A percentile compares a stretch with the other conserved stretches of the same genome.
Evolutionary conservation across 1,139 yeast species (phyloP).

Genomic region (Hemisphaericaspora lyxosophila): DNA sequence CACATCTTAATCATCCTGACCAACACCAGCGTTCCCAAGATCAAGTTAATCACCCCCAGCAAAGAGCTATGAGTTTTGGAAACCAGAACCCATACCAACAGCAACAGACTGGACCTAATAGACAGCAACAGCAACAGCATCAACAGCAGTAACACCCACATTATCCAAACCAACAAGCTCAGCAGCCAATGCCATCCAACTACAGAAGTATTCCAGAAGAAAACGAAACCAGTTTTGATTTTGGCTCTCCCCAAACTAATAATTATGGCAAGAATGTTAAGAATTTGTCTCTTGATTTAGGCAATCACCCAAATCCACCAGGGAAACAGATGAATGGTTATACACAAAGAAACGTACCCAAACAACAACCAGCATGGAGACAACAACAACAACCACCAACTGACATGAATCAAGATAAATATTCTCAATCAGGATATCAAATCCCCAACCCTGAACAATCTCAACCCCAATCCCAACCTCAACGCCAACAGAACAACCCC

Average conservation of each 20-base stretch:
- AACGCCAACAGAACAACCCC: too few relatives aligned
- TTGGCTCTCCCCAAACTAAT: slow-evolving; percentile 3
- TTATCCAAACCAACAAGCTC: neutral
- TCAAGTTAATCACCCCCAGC: slow-evolving; percentile 1
- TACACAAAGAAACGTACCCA: slow-evolving; percentile 5
- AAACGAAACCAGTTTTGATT: slow-evolving; percentile 4
- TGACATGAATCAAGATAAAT: slow-evolving; percentile 1
- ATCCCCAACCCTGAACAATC: neutral
- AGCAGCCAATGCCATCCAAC: neutral
- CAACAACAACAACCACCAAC: slow-evolving; percentile 1
- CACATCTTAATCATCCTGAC: neutral
- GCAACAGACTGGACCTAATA: neutral
- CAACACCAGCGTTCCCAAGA: neutral
- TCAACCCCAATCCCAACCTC: slow-evolving; percentile 1
- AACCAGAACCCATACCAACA: slow-evolving; percentile 1
- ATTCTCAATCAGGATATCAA: slow-evolving; percentile 8
- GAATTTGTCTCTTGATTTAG: slow-evolving; percentile 31
- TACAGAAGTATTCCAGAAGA: slow-evolving; percentile 2
- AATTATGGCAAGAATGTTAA: slow-evolving; percentile 26
- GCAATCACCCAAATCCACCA: slow-evolving; percentile 9
- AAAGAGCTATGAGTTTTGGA: slow-evolving; percentile 1
- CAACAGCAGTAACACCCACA: neutral
- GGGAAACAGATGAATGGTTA: too few relatives aligned
- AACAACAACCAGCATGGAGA: slow-evolving; percentile 1
- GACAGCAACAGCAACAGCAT: slow-evolving; percentile 2